Percentiles rank a stretch among this genome's conserved stretches.
Evolutionary conservation across 352 stramenopile species (phyloP).

Genomic region (Pythium chondricola): DNA sequence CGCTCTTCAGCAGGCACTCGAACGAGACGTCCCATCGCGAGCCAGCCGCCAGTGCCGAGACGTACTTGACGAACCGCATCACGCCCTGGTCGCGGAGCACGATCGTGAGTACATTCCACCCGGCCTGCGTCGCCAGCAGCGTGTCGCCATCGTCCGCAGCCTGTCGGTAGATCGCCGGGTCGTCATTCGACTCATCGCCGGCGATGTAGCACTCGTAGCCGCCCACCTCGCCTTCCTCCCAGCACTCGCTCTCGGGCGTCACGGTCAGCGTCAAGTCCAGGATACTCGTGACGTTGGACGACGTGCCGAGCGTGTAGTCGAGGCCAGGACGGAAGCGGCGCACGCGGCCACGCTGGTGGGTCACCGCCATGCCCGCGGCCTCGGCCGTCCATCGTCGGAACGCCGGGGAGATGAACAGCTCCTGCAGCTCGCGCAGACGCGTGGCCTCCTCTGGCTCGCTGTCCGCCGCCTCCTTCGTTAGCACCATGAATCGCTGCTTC

Average conservation of each 20-base stretch:
- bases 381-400: slow-evolving; percentile 50
- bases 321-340: slow-evolving; percentile 85
- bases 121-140: slow-evolving; percentile 81
- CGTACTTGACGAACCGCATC: slow-evolving; percentile 93
- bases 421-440: slow-evolving; percentile 20
- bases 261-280: slow-evolving; percentile 25
- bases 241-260: slow-evolving; percentile 30
- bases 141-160: slow-evolving; percentile 67
- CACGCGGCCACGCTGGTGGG: slow-evolving; percentile 39
- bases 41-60: slow-evolving; percentile 68
- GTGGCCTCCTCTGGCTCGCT: slow-evolving; percentile 13
- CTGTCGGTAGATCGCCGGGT: slow-evolving; percentile 28
- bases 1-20: slow-evolving; percentile 25
- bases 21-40: slow-evolving; percentile 85
- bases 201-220: slow-evolving; percentile 90
- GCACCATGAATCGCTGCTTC: slow-evolving; percentile 21
- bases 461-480: slow-evolving; percentile 8
- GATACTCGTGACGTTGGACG: slow-evolving; percentile 47
- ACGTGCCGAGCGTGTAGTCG: slow-evolving; percentile 87
- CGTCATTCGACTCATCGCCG: slow-evolving; percentile 74
- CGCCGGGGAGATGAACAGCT: slow-evolving; percentile 48
- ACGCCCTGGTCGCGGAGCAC: slow-evolving; percentile 84
- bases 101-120: slow-evolving; percentile 87
- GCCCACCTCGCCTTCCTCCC: slow-evolving; percentile 29
- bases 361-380: slow-evolving; percentile 36